Evolutionary conservation across 257 asterid genomes (phyloP).

Genomic region (Fraxinus cuspidata): DNA sequence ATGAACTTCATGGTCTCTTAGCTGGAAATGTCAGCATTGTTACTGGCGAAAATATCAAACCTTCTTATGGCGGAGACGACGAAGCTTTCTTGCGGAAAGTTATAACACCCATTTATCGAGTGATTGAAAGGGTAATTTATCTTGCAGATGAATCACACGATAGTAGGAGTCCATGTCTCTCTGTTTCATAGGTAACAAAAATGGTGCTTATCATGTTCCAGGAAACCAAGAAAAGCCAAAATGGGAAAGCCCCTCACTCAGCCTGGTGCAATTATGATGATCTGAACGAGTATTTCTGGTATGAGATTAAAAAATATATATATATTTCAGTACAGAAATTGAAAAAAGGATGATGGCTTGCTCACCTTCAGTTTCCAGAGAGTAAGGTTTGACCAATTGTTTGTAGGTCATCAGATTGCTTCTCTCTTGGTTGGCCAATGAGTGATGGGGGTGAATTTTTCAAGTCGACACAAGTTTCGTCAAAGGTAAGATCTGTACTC

Average conservation of each 20-base stretch:
- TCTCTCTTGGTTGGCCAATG: constrained; percentile 98
- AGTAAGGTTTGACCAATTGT: constrained; percentile 29
- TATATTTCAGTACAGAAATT: too few relatives aligned
- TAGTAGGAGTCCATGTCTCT: constrained; percentile 9
- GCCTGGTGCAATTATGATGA: constrained; percentile 99
- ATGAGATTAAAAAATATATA: constrained; percentile 12
- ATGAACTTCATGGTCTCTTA: constrained; percentile 96
- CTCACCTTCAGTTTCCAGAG: constrained; percentile 23
- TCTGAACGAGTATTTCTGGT: constrained; percentile 95
- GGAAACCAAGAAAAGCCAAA: constrained; percentile 78
- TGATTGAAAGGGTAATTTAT: constrained; percentile 75
- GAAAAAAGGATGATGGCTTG: neutral
- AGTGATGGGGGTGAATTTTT: constrained; percentile 94
- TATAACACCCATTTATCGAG: constrained; percentile 84
- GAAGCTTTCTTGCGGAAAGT: constrained; percentile 89
- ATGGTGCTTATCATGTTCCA: constrained; percentile 38
- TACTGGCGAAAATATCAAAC: constrained; percentile 97
- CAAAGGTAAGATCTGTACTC: constrained; percentile 45
- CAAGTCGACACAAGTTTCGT: constrained; percentile 56
- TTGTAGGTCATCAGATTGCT: constrained; percentile 86
- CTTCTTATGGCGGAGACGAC: constrained; percentile 96
- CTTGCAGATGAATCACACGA: constrained; percentile 16
- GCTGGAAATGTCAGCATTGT: constrained; percentile 99
- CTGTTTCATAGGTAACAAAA: constrained; percentile 24
- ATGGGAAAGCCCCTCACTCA: constrained; percentile 89